Base-by-base conservation (phyloP, 2,329 filamentous ascomycete genomes). In the Coniochaeta sp. region DNA sequence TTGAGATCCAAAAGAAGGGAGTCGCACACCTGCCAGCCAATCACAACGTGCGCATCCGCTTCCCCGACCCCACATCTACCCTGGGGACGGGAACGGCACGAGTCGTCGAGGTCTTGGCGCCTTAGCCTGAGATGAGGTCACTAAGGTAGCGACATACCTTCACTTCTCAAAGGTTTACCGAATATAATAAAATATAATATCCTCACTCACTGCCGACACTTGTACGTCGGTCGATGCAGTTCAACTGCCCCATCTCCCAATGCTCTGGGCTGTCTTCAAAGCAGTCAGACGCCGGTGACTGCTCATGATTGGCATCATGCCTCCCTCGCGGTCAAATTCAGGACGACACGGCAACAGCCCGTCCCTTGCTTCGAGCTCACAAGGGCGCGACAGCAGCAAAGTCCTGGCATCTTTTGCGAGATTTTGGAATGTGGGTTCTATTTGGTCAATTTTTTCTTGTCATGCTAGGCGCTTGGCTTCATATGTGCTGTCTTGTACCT, bases 391-490 rank as follows among this genome's bases (percentile, higher is more conserved):
- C 31, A 38, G 50, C 31, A 36, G 3, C 54, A 57, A 44, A 8
- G 31, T 44, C 56, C 38, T 40, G n/a, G 22, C 56, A 11, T 58
- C 56, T 2, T 17, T 81, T 26, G 68, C 70, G 16, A 71, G 77
- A 57, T 78, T 78, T 63, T 84, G 81, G 79, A 77, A 73, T 70
- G 81, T 80, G 69, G 65, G 73, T 63, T 50, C 24, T 17, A 28
- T 17, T 52, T n/a, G n/a, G n/a, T n/a, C 12, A 6, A 26, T 28
- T 8, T 57, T 14, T 43, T 17, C 24, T 31, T 12, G 22, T n/a
- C 26, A 14, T 17, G 6, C 47, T 52, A 2, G 11, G 16, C 11
- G 12, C 14, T 61, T 62, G 36, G 63, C 63, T 64, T 60, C 62
- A 62, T 61, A 11, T 34, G 19, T 31, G 19, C n/a, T 19, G 43